Base-by-base conservation (phyloP, 2,329 filamentous ascomycete genomes). In the Graphilbum ipis-grandicollis region DNA sequence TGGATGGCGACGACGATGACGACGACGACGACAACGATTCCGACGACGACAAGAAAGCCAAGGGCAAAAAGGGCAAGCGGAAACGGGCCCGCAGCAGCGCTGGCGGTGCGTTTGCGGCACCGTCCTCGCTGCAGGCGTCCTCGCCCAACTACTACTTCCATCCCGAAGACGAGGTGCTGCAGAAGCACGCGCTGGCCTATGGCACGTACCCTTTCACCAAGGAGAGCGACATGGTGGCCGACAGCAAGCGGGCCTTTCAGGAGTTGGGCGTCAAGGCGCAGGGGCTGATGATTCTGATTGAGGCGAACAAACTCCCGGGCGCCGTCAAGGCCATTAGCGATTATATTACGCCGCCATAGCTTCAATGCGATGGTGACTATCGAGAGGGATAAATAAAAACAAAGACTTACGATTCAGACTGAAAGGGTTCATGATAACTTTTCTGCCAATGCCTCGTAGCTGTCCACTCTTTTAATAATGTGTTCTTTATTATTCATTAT, bases 171-270 rank as follows among this genome's bases (percentile, higher is more conserved):
- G 90, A 96, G 62, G 71, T 88, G 36, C 59, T 94, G 48, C 75
- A 90, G 45, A 75, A 74, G 51, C 69, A 88, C 57, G 80, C 84
- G 3, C 42, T 73, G 29, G 83, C 73, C 13, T 63, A 69, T 44
- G 79, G 75, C 19, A 72, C 66, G 36, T 93, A 78, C 52, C 70
- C 79, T 15, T 93, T 85, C 55, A 79, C 77, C 33, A 88, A 81
- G 54, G 74, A 83, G 40, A 79, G 80, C 33, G 82, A 93, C 47
- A 73, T 77, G 5, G 73, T 78, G 43, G 80, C 84, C 37, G 90
- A 98, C 60, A 85, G 84, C 50, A 94, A 92, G 66, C 66, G 90
- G 42, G 83, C 86, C 1, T 98, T 98, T 58, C 84, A 93, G 57
- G 90, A 98, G 48, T 63, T 85, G 62, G 90, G 90, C 1, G 78